Evolutionary conservation across 2,329 filamentous ascomycete species (phyloP), one percentile per base, ranked within the genome.

Genomic region (Cladophialophora chaetospira): DNA sequence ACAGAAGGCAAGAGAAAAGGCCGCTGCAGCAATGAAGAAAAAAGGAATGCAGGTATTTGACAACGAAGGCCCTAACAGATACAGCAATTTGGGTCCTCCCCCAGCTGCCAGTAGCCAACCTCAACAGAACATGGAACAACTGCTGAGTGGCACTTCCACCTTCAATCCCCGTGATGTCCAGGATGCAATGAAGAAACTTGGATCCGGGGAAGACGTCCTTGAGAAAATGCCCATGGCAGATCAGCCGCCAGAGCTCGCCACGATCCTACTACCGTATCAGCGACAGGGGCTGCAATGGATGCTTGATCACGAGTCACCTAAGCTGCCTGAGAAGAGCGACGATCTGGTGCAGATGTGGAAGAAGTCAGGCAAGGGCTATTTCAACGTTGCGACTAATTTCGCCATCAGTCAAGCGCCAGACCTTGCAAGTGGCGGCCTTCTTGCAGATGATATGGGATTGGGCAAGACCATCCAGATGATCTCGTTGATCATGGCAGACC

Each of bases 361-460:
- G 68, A 82, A 76, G 48, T 76, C 67, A 2, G 73, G 70, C 35
- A 61, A 55, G 51, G 69, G 69, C 23, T 89, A 85, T 65, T 81
- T 79, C 55, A 91, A 88, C 71, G 79, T 89, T 62, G 89, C 86
- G 57, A 93, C 85, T 0, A 86, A 86, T 50, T 92, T 86, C 68
- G 81, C 84, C 8, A 84, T 81, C 6, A 71, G 70, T 0, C 71
- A 70, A 2, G 72, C 79, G 1, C 90, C 90, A 0, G 71, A 75
- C 0, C 78, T 96, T 19, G 84, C 89, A 5, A 89, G 85, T 47
- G 91, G 91, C 15, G 91, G 91, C 28, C 91, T 96, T 47, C 79
- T 96, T 6, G 90, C 91, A 1, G 91, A 96, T 70, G 91, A 96
- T 66, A 96, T 96, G 92, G 91, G 91, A 3, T 74, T 96, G 4